Evolutionary conservation across 2,329 filamentous ascomycete species (phyloP), one percentile per base, ranked within the genome.

Genomic region (Penicillium palitans): DNA sequence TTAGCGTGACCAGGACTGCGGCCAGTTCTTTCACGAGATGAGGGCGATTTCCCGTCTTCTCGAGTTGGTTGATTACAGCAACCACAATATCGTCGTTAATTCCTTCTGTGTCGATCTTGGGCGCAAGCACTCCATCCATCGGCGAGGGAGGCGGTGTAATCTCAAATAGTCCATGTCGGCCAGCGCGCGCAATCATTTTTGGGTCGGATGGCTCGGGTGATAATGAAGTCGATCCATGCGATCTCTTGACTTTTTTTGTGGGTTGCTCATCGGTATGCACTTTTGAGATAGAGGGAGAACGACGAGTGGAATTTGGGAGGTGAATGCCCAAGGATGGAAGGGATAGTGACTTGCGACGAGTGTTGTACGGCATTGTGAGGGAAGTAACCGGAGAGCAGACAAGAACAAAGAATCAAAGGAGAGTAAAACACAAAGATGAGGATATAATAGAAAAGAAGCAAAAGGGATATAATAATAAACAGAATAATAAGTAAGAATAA

Each of bases 51-150:
- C 87, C 90, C 1, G 93, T 96, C 73, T 89, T 89, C 75, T 96
- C 88, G 56, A 99, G 81, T 77, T 96, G 92, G 67, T 90, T 79
- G 69, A 98, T 91, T 49, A 96, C 91, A 17, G 87, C 91, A 72
- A 96, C 89, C 52, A 99, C 93, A 68, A 99, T 96, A 70, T 96
- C 92, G 75, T 99, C 95, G 72, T 93, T 91, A 76, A 98, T 93
- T 40, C 87, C 86, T 64, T 92, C 88, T 52, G 91, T 84, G 74
- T 96, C 90, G 70, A 95, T 84, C 71, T 87, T 88, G 57, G 61
- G 73, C 59, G 79, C 77, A 58, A 69, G 67, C 64, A 65, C 72
- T 63, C 70, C 79, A 49, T 82, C 79, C 59, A 81, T 81, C 44
- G 90, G 90, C 57, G 90, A 93, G 1, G 89, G 89, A 58, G 90